These are phyloP conservation scores for Coffea canephora DNA, from an alignment of 257 asterid genomes.

Conservation along the genomic window DNA sequence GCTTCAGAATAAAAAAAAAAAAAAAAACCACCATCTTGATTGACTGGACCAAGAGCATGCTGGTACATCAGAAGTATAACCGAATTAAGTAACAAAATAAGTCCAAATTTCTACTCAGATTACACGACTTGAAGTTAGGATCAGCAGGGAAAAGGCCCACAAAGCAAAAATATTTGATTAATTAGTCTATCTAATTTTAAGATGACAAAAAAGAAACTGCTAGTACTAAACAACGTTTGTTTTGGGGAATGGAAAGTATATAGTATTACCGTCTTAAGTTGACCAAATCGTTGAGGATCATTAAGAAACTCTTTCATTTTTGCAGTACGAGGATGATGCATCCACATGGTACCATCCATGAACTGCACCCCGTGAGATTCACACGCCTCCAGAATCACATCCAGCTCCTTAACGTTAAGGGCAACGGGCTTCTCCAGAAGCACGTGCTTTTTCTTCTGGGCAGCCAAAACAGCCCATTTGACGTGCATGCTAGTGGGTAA, in stretches of 20 bases:
- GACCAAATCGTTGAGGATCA: slow-evolving; percentile 49
- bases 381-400: slow-evolving; percentile 60
- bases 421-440: slow-evolving; percentile 77
- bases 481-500: slow-evolving; percentile 67
- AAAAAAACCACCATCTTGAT: too few species aligned
- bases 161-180: too few species aligned
- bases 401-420: slow-evolving; percentile 51
- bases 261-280: slow-evolving; percentile 55
- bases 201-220: neutral
- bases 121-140: neutral
- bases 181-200: neutral
- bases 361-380: slow-evolving; percentile 73
- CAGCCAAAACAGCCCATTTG: slow-evolving; percentile 75
- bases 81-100: too few species aligned
- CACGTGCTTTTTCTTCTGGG: slow-evolving; percentile 66
- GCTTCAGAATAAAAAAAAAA: too few species aligned
- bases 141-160: neutral
- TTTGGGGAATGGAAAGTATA: too few species aligned
- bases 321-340: slow-evolving; percentile 76
- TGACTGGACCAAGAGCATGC: neutral
- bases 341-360: slow-evolving; percentile 88
- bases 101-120: neutral
- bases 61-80: neutral
- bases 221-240: too few species aligned
- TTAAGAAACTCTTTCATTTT: slow-evolving; percentile 61